These are phyloP conservation scores for Terana coerulea DNA, from an alignment of 768 basidiomycete species.

Conservation along the genomic window DNA sequence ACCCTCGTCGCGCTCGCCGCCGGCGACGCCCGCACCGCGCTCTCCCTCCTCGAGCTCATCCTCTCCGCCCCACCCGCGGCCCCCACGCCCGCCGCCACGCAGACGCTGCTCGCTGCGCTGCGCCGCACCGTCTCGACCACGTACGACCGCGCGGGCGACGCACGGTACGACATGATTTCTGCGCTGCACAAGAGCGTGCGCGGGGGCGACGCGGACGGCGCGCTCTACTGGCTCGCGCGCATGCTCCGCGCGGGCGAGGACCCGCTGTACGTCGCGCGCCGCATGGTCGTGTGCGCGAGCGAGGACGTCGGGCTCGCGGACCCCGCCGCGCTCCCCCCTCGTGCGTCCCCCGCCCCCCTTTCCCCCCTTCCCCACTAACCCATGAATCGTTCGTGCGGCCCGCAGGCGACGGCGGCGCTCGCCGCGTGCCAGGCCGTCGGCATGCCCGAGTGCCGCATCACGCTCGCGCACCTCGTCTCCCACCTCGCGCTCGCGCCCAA, in stretches of 20 bases:
- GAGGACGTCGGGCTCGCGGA: conserved; percentile 87
- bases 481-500: conserved; percentile 84
- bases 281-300: conserved; percentile 77
- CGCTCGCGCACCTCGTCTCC: conserved; percentile 71
- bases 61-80: too few species aligned
- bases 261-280: conserved; percentile 68
- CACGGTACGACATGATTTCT: conserved; percentile 77
- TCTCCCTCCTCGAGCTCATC: conserved; percentile 73
- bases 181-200: conserved; percentile 83
- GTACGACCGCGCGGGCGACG: conserved; percentile 76
- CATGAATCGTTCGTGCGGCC: conserved; percentile 13
- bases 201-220: conserved; percentile 72
- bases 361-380: background rate
- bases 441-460: conserved; percentile 82
- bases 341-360: too few species aligned
- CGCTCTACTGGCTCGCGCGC: conserved; percentile 85
- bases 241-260: conserved; percentile 83
- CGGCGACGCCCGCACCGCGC: conserved; percentile 75
- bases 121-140: conserved; percentile 60
- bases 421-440: conserved; percentile 67
- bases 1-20: conserved; percentile 50
- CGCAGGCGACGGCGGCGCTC: conserved; percentile 56
- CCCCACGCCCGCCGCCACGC: conserved; percentile 39
- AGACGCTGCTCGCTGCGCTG: conserved; percentile 50
- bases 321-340: conserved; percentile 67